Conservation (phyloP, 2,329 filamentous ascomycete genomes). For the Colletotrichum karsti region DNA sequence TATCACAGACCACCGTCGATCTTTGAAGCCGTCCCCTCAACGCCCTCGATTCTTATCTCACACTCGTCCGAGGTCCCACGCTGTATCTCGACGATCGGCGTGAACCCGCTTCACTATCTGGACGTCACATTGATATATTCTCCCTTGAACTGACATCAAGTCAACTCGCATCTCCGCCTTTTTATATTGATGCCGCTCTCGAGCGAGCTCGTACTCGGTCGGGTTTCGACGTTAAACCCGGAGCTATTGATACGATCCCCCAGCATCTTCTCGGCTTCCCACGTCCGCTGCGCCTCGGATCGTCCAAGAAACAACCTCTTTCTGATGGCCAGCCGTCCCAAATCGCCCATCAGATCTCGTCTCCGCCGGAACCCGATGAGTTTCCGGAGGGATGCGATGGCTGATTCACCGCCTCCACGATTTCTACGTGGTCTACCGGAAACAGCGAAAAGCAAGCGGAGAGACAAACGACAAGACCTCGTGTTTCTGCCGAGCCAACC, state of each 20-base stretch:
- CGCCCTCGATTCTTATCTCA: background rate
- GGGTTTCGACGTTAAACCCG: background rate
- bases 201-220: background rate
- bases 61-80: background rate
- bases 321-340: background rate
- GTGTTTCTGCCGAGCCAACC: constrained; percentile 24
- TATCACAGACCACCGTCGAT: background rate
- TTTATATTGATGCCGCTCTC: background rate
- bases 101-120: background rate
- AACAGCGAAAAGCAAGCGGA: constrained; percentile 12
- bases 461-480: constrained; percentile 13
- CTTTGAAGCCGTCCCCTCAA: too few relatives aligned
- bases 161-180: background rate
- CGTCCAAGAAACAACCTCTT: background rate
- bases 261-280: background rate
- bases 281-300: background rate
- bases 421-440: background rate
- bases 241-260: background rate
- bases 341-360: background rate
- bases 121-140: background rate
- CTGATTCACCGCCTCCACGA: constrained; percentile 9
- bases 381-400: background rate
- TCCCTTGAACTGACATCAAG: background rate
- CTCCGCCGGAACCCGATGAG: background rate
- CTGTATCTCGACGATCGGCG: background rate